Base-by-base conservation (phyloP, 2,329 filamentous ascomycete species). In the Bimuria novae-zelandiae region DNA sequence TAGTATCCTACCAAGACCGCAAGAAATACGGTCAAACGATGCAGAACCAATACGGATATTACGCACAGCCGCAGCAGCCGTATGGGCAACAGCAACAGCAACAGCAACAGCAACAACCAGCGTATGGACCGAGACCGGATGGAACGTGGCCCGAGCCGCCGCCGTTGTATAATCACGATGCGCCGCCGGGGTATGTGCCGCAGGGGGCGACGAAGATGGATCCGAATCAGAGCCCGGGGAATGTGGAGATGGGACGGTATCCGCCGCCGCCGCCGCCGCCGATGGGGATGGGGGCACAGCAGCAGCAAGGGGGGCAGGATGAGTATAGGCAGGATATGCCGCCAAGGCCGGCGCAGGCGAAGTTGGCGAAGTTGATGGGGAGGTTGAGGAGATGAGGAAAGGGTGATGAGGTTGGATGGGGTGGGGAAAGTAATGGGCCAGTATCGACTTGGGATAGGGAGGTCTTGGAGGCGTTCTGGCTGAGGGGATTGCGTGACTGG, bases 31-130 rank as follows among this genome's bases (percentile, higher is more conserved):
- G 65, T 48, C 69, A 71, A 54, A 55, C 49, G 4, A 64, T 65
- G 2, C 71, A 72, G 41, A 69, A 71, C 62, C 69, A 73, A 67
- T 75, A 72, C 56, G 68, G 68, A 12, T 75, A 74, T 57, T 77
- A 77, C 61, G 61, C 68, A 1, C 44, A 39, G 4, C 44, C 68
- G 3, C 44, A 39, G 4, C 44, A 36, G 33, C 33, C 44, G 10
- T 47, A 47, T 35, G 51, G 59, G 6, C 54, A 62, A 37, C 64
- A 62, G 37, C 54, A 62, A n/a, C 63, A 63, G n/a, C n/a, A n/a
- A n/a, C n/a, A n/a, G n/a, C n/a, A n/a, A n/a, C 54, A 62, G 39
- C 64, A 62, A 37, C 54, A 62, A n/a, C 63, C 62, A 22, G 47
- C 52, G 12, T 51, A 60, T 39, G 39, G 41, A 2, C 51, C 61